A percentile compares a stretch with the other conserved stretches of the same genome.
Conservation (phyloP, 352 stramenopile genomes). For the Phytopythium mirpurense region DNA sequence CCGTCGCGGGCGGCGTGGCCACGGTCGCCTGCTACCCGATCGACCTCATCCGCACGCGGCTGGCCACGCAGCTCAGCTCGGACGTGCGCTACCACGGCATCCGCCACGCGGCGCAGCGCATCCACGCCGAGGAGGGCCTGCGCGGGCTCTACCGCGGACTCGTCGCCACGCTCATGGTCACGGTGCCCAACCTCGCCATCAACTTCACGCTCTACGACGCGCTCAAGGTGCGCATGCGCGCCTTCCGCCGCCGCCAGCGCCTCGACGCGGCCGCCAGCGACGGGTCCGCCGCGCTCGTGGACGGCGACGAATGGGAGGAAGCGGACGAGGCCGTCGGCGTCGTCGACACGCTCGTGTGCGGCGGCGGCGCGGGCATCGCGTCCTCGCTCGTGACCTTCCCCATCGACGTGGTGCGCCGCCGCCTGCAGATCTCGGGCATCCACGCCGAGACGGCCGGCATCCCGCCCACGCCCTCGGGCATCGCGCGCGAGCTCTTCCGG, state of each 20-base stretch:
- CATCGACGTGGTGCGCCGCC: slow-evolving; percentile 91
- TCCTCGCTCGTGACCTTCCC: slow-evolving; percentile 94
- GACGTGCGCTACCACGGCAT: slow-evolving; percentile 91
- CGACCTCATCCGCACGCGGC: slow-evolving; percentile 92
- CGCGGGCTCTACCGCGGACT: slow-evolving; percentile 92
- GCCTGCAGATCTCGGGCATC: slow-evolving; percentile 93
- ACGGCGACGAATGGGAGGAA: slow-evolving; percentile 13
- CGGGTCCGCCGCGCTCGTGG: slow-evolving; percentile 12
- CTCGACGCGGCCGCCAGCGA: slow-evolving; percentile 19
- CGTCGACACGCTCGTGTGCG: slow-evolving; percentile 89
- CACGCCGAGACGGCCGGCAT: slow-evolving; percentile 64
- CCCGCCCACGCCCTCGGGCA: slow-evolving; percentile 63
- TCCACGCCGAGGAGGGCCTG: slow-evolving; percentile 86
- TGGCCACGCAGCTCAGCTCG: slow-evolving; percentile 91
- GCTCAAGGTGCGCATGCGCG: slow-evolving; percentile 87
- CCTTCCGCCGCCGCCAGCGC: slow-evolving; percentile 55
- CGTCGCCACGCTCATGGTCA: slow-evolving; percentile 91
- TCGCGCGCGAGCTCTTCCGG: slow-evolving; percentile 60
- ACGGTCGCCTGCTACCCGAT: slow-evolving; percentile 95
- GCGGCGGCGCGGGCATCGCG: slow-evolving; percentile 85
- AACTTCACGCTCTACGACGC: slow-evolving; percentile 95
- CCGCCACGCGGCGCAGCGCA: slow-evolving; percentile 90
- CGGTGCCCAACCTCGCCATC: slow-evolving; percentile 95
- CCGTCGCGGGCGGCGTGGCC: slow-evolving; percentile 60
- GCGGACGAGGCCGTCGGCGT: slow-evolving; percentile 33